Percentiles rank a stretch among this genome's conserved stretches.
These are phyloP conservation scores for Fusarium sp. DNA, from an alignment of 2,329 filamentous ascomycete genomes.

Conservation along the genomic window DNA sequence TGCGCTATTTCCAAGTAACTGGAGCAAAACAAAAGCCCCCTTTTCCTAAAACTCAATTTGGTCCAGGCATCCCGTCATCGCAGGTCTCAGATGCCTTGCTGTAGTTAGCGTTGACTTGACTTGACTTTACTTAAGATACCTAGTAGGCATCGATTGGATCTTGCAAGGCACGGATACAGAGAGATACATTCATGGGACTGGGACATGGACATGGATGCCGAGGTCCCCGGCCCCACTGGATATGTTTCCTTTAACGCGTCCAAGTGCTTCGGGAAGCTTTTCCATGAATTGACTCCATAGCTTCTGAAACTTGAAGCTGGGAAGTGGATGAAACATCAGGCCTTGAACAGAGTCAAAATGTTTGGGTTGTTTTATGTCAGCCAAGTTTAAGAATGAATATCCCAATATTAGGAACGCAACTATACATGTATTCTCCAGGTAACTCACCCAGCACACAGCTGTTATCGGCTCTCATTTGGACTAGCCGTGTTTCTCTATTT, in stretches of 20 bases:
- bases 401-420: too few relatives aligned
- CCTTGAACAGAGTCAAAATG: not conserved
- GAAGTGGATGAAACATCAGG: slow-evolving; percentile 12
- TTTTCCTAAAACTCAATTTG: slow-evolving; percentile 29
- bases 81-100: slow-evolving; percentile 1
- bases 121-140: not conserved
- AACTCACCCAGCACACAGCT: not conserved
- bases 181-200: not conserved
- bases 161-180: not conserved
- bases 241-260: slow-evolving; percentile 15
- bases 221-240: slow-evolving; percentile 35
- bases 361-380: not conserved
- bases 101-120: slow-evolving; percentile 15
- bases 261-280: slow-evolving; percentile 17
- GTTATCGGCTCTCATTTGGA: slow-evolving; percentile 15
- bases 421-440: not conserved
- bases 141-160: not conserved
- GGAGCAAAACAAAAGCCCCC: not conserved
- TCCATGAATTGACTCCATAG: slow-evolving; percentile 10
- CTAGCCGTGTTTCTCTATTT: slow-evolving; percentile 35
- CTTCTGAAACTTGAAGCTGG: slow-evolving; percentile 3
- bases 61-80: slow-evolving; percentile 13
- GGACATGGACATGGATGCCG: slow-evolving; percentile 11
- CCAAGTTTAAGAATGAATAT: too few relatives aligned
- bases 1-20: slow-evolving; percentile 1